Evolutionary conservation across 805 yeast species (phyloP).

Genomic region (Candida wancherniae): DNA sequence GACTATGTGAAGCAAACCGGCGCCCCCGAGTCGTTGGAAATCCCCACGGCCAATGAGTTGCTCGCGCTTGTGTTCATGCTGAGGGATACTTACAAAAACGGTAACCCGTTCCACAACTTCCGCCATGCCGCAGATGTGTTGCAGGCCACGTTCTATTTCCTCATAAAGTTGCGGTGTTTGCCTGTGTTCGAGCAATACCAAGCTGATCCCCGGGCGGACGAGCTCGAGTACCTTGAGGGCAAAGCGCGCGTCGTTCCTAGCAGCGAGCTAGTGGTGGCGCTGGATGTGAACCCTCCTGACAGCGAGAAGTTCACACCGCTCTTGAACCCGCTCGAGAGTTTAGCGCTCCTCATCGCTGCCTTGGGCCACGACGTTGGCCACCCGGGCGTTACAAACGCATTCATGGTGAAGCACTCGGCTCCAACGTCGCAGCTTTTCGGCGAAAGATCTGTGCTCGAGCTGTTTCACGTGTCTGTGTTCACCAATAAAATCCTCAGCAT

Average conservation of each 20-base stretch:
- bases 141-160: slow-evolving; percentile 77
- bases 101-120: slow-evolving; percentile 91
- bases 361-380: slow-evolving; percentile 96
- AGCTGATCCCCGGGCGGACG: slow-evolving; percentile 28
- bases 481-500: slow-evolving; percentile 31
- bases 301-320: slow-evolving; percentile 15
- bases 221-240: slow-evolving; percentile 15
- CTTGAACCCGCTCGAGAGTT: slow-evolving; percentile 40
- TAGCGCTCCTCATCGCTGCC: slow-evolving; percentile 71
- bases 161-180: slow-evolving; percentile 39
- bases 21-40: slow-evolving; percentile 7
- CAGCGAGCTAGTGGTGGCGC: slow-evolving; percentile 7
- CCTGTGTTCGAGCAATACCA: slow-evolving; percentile 35
- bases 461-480: slow-evolving; percentile 71
- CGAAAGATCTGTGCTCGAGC: slow-evolving; percentile 71
- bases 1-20: slow-evolving; percentile 16
- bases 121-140: slow-evolving; percentile 94
- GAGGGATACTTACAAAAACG: slow-evolving; percentile 74
- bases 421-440: slow-evolving; percentile 62
- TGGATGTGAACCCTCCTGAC: slow-evolving; percentile 1
- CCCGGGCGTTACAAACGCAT: slow-evolving; percentile 88
- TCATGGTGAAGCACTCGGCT: slow-evolving; percentile 53
- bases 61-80: slow-evolving; percentile 59
- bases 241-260: slow-evolving; percentile 1
- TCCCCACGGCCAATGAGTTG: slow-evolving; percentile 39